These are phyloP conservation scores for Sisymbrium irio DNA, from an alignment of 345 rosid species.

Conservation along the genomic window DNA sequence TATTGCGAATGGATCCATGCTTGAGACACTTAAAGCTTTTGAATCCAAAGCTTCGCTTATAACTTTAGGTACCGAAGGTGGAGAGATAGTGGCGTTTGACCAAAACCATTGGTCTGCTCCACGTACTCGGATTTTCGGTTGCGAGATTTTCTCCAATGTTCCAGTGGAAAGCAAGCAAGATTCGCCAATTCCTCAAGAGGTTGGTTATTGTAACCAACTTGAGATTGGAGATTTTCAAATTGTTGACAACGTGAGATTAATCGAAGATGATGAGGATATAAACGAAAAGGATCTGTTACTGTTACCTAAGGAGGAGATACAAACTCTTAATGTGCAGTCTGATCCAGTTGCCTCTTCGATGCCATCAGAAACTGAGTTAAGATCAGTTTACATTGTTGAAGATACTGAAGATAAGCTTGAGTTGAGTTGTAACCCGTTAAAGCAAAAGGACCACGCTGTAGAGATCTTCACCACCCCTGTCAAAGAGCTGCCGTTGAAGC, in stretches of 20 bases:
- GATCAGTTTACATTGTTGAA: slow-evolving; percentile 24
- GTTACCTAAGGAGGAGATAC: slow-evolving; percentile 16
- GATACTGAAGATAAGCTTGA: slow-evolving; percentile 27
- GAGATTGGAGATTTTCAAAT: slow-evolving; percentile 14
- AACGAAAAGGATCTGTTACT: slow-evolving; percentile 23
- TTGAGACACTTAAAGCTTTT: slow-evolving; percentile 26
- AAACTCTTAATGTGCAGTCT: slow-evolving; percentile 11
- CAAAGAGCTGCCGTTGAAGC: slow-evolving; percentile 31
- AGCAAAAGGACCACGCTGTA: slow-evolving; percentile 17
- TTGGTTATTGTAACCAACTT: slow-evolving; percentile 4
- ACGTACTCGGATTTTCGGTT: slow-evolving; percentile 14
- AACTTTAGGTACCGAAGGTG: neutral
- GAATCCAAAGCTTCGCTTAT: slow-evolving; percentile 33
- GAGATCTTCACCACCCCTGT: slow-evolving; percentile 14
- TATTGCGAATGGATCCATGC: slow-evolving; percentile 22
- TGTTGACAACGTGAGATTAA: slow-evolving; percentile 16
- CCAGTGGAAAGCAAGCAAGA: slow-evolving; percentile 27
- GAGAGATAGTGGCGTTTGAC: slow-evolving; percentile 22
- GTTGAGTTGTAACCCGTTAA: slow-evolving; percentile 25
- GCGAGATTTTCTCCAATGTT: slow-evolving; percentile 20
- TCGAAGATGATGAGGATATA: slow-evolving; percentile 24
- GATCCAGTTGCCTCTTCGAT: slow-evolving; percentile 11
- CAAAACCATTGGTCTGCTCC: slow-evolving; percentile 23
- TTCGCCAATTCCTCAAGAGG: neutral
- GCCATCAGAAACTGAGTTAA: slow-evolving; percentile 35